These are phyloP conservation scores for Lentinula sp. DNA, from an alignment of 768 basidiomycete species.

Conservation along the genomic window DNA sequence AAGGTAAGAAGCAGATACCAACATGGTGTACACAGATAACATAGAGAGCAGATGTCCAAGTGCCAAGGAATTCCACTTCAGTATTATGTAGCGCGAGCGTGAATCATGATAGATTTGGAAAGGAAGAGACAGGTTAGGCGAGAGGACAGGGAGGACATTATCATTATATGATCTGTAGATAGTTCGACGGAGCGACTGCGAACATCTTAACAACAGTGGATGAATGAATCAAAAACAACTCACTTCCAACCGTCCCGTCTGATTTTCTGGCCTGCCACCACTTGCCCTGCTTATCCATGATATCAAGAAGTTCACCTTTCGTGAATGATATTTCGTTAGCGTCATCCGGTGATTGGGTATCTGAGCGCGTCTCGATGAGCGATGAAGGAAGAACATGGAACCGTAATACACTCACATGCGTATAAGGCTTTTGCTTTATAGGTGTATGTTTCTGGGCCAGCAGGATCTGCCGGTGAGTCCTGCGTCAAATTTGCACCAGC, in stretches of 20 bases:
- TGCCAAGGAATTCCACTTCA: background rate
- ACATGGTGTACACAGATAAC: slow-evolving; percentile 1
- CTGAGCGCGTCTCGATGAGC: slow-evolving; percentile 36
- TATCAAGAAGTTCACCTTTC: slow-evolving; percentile 90
- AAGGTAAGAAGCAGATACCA: background rate
- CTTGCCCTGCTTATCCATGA: slow-evolving; percentile 88
- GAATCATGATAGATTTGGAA: background rate
- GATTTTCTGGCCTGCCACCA: slow-evolving; percentile 88
- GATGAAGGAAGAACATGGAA: slow-evolving; percentile 8
- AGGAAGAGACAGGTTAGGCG: background rate
- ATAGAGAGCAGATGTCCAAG: background rate
- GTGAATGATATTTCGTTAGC: slow-evolving; percentile 92
- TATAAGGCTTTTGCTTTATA: slow-evolving; percentile 89
- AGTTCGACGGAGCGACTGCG: slow-evolving; percentile 79
- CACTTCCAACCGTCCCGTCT: slow-evolving; percentile 75
- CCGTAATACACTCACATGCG: slow-evolving; percentile 51
- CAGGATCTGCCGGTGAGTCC: slow-evolving; percentile 19
- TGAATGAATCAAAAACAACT: slow-evolving; percentile 25
- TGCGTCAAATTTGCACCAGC: slow-evolving; percentile 54
- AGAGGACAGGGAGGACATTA: background rate
- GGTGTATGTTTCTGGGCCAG: slow-evolving; percentile 33
- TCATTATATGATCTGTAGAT: slow-evolving; percentile 68
- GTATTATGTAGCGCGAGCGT: background rate
- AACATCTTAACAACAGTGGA: slow-evolving; percentile 9
- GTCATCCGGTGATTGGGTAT: slow-evolving; percentile 90